Percentiles rank a stretch among this genome's conserved stretches.
Evolutionary conservation across 192 early-diverging fungal genomes (phyloP).

Genomic region (Entomortierella lignicola): DNA sequence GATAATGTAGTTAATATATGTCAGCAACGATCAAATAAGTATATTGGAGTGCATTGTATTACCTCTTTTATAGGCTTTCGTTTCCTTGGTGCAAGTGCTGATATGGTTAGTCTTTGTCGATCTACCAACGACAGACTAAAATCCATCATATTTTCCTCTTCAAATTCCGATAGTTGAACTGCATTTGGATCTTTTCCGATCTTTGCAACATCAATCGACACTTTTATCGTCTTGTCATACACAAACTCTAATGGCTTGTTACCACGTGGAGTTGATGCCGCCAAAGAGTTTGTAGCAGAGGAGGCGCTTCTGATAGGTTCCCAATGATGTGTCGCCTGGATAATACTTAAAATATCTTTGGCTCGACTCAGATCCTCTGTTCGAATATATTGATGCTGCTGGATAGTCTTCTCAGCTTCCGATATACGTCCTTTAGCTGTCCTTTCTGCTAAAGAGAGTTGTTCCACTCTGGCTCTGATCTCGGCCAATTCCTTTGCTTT

Average conservation of each 20-base stretch:
- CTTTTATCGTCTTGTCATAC: slow-evolving; percentile 29
- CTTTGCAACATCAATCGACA: slow-evolving; percentile 27
- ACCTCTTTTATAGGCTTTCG: slow-evolving; percentile 27
- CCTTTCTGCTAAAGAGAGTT: slow-evolving; percentile 20
- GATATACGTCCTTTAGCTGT: slow-evolving; percentile 2
- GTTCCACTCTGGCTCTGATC: slow-evolving; percentile 20
- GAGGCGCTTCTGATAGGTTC: slow-evolving; percentile 6
- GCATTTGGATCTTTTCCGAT: slow-evolving; percentile 29
- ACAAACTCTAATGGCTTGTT: slow-evolving; percentile 27
- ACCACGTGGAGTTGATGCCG: neutral
- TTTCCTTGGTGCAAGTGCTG: slow-evolving; percentile 21
- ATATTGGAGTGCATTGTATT: too few relatives aligned
- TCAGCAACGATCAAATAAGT: too few relatives aligned
- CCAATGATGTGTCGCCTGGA: slow-evolving; percentile 41
- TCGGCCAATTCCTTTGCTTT: slow-evolving; percentile 40
- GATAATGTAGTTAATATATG: neutral
- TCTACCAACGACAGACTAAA: slow-evolving; percentile 12
- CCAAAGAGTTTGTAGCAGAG: neutral
- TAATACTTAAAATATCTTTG: slow-evolving; percentile 19
- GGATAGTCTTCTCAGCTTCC: slow-evolving; percentile 33
- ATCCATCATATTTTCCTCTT: slow-evolving; percentile 11
- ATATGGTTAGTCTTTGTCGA: slow-evolving; percentile 14
- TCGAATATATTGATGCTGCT: slow-evolving; percentile 32
- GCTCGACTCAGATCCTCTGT: slow-evolving; percentile 30
- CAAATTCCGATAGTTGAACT: slow-evolving; percentile 19